Evolutionary conservation across 345 rosid species (phyloP), one percentile per base, ranked within the genome.

Genomic region (Alliaria petiolata): DNA sequence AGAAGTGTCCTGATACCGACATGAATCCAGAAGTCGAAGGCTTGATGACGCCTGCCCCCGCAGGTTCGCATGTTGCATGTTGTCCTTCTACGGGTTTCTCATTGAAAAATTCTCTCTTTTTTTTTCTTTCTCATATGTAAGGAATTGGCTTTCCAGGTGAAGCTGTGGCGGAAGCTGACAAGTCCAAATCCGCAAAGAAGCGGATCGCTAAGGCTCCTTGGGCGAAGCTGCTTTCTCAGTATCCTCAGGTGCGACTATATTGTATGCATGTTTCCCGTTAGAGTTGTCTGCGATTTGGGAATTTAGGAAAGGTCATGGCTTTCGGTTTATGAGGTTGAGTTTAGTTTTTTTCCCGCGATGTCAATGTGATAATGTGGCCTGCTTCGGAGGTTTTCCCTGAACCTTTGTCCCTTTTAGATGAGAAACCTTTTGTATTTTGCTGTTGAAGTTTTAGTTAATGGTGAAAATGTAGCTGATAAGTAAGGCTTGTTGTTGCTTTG

Each of bases 161-260:
- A 44, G 51, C 39, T 14, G 46, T 69, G 61, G 61, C 17, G n/a
- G 42, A 76, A 11, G 39, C 67, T 22, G 71, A 70, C 8, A 76
- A 76, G 38, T 31, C 71, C 3, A 76, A 76, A 49, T 39, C 75
- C 11, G 36, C 26, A 1, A 70, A 70, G 76, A 76, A 76, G 71
- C 53, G 71, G 62, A 28, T 4, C 59, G 67, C 82, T 19, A 85
- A 83, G 62, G 74, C 71, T 74, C 90, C 93, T 17, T 95, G 99
- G 99, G 99, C 87, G 11, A 89, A 87, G 76, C 90, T 95, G 52
- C 87, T 95, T 67, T 91, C 98, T 4, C 92, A 91, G 85, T 86
- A 77, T 64, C 62, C 90, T n/a, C 87, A 87, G 97, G 99, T 87
- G 7, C 34, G 36, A 2, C 12, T 57, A 4, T 36, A 11, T 19